Base-by-base conservation (phyloP, 2,329 filamentous ascomycete species). In the Xylaria sp. region DNA sequence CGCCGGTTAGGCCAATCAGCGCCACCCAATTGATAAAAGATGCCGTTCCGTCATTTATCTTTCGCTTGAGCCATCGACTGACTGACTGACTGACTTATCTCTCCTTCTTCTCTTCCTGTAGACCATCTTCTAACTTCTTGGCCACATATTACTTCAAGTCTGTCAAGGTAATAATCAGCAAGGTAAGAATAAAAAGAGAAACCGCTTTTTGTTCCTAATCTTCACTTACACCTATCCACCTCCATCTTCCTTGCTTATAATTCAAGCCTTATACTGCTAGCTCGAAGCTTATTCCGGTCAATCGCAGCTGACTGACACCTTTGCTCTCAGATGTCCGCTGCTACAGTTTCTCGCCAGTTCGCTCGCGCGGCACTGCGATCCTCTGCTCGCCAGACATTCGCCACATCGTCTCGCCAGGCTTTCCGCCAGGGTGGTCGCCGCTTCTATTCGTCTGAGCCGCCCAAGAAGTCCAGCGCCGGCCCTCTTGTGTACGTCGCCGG, bases 341-440 rank as follows among this genome's bases (percentile, higher is more conserved):
- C 85, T 72, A 84, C 85, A 61, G 70, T 76, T 59, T 79, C 78
- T 73, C 87, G 87, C 75, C 85, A 87, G 73, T 83, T 88, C 76
- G 82, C 85, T 80, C 87, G 87, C 79, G 83, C 86, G 73, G 84
- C 90, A 67, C 83, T 91, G 78, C 88, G 88, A 77, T 84, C 87
- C 75, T 81, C 85, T 63, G 82, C 88, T 54, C 89, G 87, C 76
- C 87, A 84, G 77, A 84, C 88, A 73, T 87, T 92, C 80, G 83
- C 85, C 73, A 84, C 86, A 65, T 84, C 86, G 55, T 86, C 87
- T 64, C 88, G 91, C 75, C 88, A 91, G 76, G 87, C 89, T 74
- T 90, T 94, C 86, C 92, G 91, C 81, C 89, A 90, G 79, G 87
- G 91, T 77, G 89, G 89, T 77, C 92, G 91, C 75, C 92, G 94